Base-by-base conservation (phyloP, 2,329 filamentous ascomycete species). In the Paraphaeosphaeria minitans region DNA sequence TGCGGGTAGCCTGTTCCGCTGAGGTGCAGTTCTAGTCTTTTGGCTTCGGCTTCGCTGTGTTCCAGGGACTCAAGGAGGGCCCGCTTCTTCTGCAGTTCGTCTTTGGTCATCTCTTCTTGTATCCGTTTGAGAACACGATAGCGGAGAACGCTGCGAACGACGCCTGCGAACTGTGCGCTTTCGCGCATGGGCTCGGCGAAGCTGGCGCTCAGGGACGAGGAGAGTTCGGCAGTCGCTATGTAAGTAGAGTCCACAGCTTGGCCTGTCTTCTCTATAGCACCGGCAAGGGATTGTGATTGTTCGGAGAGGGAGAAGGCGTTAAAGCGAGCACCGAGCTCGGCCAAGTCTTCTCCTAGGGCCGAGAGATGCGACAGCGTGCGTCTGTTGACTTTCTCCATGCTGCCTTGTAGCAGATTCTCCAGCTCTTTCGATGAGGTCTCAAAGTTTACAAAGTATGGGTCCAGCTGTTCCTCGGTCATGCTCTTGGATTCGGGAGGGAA, bases 111-210 rank as follows among this genome's bases (percentile, higher is more conserved):
- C 73, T 99, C 95, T 76, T 98, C 93, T 74, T 99, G 95, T 54
- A 99, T 92, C 48, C 95, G 86, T 81, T 99, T 99, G 62, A 97
- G 81, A 2, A 98, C 89, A 16, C 95, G 85, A 75, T 97, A 99
- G 64, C 91, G 87, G 55, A 99, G 81, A 35, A 99, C 94, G 65
- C 83, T 91, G 43, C 93, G 87, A 3, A 99, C 95, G 0, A 99
- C 92, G 12, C 95, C 92, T 0, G 95, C 95, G 75, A 99, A 99
- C 72, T 99, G 95, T 13, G 95, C 93, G 70, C 93, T 96, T 79
- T 99, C 95, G 56, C 96, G 87, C 92, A 99, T 97, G 0, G 95
- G 95, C 73, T 99, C 96, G 0, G 96, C 93, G 73, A 99, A 99
- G 65, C 88, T 95, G 35, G 94, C 93, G 21, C 93, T 93, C n/a